Conservation (phyloP, 2,329 filamentous ascomycete genomes). For the Ceratocystis huliohia region DNA sequence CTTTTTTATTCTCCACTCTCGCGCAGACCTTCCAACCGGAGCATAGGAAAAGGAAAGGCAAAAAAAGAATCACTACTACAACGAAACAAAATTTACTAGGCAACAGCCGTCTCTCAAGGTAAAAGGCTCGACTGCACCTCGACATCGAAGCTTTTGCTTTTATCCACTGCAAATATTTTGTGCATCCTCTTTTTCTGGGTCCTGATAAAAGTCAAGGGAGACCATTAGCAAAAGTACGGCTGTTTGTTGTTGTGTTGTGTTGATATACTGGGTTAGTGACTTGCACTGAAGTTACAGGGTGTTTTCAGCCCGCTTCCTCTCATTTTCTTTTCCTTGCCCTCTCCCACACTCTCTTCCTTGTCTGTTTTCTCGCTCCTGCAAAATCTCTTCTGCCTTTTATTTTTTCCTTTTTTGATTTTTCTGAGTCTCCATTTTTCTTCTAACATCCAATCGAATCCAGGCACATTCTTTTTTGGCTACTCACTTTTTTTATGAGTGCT, state of each 20-base stretch:
- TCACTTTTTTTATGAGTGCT: background rate
- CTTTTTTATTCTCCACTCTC: conserved; percentile 19
- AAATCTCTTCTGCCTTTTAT: background rate
- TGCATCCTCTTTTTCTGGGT: background rate
- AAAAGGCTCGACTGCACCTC: no score
- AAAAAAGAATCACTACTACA: conserved; percentile 10
- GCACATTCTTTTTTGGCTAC: background rate
- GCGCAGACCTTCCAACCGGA: conserved; percentile 15
- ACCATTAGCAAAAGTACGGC: no score
- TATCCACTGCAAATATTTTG: background rate
- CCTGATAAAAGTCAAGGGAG: background rate
- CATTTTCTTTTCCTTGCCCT: background rate
- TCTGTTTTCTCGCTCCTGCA: background rate
- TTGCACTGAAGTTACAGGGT: no score
- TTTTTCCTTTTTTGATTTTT: background rate
- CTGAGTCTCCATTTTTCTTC: background rate
- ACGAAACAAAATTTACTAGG: background rate
- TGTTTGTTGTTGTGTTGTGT: background rate
- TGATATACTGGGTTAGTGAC: background rate
- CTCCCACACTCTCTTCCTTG: background rate
- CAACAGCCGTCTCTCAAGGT: background rate
- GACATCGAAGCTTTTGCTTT: background rate
- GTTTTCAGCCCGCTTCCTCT: background rate
- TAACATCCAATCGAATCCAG: background rate
- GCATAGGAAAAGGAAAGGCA: no score